Conservation (phyloP, 345 rosid genomes). For the Eutrema heterophyllum region DNA sequence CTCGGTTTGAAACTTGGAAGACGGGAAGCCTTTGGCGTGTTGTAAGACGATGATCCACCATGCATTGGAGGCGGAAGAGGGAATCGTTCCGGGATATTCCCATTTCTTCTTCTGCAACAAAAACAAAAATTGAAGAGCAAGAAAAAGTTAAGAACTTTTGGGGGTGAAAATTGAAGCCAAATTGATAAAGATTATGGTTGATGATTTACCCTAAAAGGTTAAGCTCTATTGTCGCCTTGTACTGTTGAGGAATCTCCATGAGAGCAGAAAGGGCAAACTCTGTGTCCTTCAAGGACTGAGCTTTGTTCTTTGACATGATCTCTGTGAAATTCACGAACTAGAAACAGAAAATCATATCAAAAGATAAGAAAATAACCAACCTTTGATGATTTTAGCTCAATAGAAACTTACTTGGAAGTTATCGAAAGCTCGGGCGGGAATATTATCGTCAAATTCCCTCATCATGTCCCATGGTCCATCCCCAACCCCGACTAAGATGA, state of each 20-base stretch:
- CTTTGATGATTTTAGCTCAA: not conserved
- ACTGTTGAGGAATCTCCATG: slow-evolving; percentile 96
- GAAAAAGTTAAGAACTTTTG: not conserved
- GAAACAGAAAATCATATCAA: slow-evolving; percentile 22
- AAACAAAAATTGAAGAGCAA: not conserved
- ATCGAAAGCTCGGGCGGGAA: slow-evolving; percentile 90
- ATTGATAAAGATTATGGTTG: slow-evolving; percentile 59
- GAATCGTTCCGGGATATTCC: slow-evolving; percentile 51
- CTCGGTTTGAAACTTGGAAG: slow-evolving; percentile 51
- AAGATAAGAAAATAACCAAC: not conserved
- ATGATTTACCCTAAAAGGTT: slow-evolving; percentile 68
- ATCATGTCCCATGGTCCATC: slow-evolving; percentile 99
- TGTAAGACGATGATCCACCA: slow-evolving; percentile 37
- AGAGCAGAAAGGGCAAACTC: slow-evolving; percentile 90
- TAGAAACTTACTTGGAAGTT: slow-evolving; percentile 74
- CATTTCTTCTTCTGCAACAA: slow-evolving; percentile 44
- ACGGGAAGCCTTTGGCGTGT: slow-evolving; percentile 35
- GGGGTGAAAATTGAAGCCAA: not conserved
- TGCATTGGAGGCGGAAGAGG: slow-evolving; percentile 75
- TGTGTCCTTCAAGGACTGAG: slow-evolving; percentile 60
- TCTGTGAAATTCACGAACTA: slow-evolving; percentile 95
- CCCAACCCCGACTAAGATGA: slow-evolving; percentile 89
- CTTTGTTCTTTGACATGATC: slow-evolving; percentile 74
- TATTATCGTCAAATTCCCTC: slow-evolving; percentile 95
- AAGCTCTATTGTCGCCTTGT: slow-evolving; percentile 88